These are phyloP conservation scores for Trichomonascaceae sp. DNA, from an alignment of 1,139 yeast species.

Conservation along the genomic window DNA sequence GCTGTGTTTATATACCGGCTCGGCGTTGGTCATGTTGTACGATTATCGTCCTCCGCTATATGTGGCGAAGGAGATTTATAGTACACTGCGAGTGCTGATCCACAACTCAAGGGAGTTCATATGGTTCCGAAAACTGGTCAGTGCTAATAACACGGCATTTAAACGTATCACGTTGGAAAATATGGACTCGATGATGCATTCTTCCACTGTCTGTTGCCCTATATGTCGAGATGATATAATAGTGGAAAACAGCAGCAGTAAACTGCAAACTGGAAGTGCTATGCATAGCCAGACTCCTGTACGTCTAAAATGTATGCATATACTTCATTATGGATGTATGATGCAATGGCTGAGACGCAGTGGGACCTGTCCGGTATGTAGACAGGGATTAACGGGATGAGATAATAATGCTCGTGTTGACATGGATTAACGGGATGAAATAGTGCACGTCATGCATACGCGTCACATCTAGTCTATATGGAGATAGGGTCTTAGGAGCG, in stretches of 20 bases:
- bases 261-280: background rate
- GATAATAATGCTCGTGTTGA: too few relatives aligned
- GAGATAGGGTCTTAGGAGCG: too few relatives aligned
- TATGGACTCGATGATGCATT: conserved; percentile 27
- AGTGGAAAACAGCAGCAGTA: background rate
- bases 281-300: conserved; percentile 12
- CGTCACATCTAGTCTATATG: too few relatives aligned
- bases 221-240: conserved; percentile 45
- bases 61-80: conserved; percentile 25
- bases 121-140: conserved; percentile 19
- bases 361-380: conserved; percentile 35
- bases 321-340: conserved; percentile 72
- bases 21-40: conserved; percentile 23
- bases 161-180: conserved; percentile 37
- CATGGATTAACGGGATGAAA: too few relatives aligned
- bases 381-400: conserved; percentile 12
- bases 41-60: conserved; percentile 27
- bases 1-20: conserved; percentile 20
- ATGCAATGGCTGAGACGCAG: conserved; percentile 82
- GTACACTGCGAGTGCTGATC: conserved; percentile 24
- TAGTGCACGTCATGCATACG: too few relatives aligned
- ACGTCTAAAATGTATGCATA: conserved; percentile 61
- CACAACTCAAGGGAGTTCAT: conserved; percentile 24
- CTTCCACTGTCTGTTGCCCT: conserved; percentile 41
- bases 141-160: conserved; percentile 44